Percentiles rank a stretch among this genome's conserved stretches.
Conservation (phyloP, 2,329 filamentous ascomycete species). For the Rhynchosporium graminicola region DNA sequence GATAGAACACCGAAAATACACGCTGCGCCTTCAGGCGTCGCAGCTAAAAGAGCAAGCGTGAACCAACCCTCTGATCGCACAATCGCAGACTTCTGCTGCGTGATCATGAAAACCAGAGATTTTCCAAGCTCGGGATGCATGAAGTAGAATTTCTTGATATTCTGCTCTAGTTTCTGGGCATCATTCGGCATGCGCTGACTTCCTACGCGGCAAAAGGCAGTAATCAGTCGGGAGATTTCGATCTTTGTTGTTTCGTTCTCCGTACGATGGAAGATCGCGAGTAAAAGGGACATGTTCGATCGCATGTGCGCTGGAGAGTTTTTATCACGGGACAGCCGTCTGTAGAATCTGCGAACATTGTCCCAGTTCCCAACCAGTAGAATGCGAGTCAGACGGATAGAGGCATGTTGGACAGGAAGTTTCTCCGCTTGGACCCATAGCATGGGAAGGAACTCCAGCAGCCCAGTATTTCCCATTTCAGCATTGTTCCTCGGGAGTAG, state of each 20-base stretch:
- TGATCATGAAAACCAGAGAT: constrained; percentile 8
- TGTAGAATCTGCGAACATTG: constrained; percentile 9
- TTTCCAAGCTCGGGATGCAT: neutral
- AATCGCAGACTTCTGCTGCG: constrained; percentile 2
- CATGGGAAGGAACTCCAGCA: constrained; percentile 1
- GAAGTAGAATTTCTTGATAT: constrained; percentile 2
- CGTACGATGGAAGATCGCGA: neutral
- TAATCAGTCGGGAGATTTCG: constrained; percentile 3
- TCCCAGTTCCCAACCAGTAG: constrained; percentile 4
- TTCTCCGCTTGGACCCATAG: neutral
- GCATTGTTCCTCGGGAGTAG: neutral
- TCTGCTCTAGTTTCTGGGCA: constrained; percentile 1
- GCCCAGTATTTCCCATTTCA: neutral
- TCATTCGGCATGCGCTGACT: neutral
- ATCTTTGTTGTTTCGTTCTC: constrained; percentile 3
- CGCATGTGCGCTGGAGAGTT: constrained; percentile 7
- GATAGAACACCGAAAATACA: neutral
- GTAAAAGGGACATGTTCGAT: constrained; percentile 5
- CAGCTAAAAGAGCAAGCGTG: neutral
- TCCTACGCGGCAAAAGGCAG: constrained; percentile 2
- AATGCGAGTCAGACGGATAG: constrained; percentile 2
- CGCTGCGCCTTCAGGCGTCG: neutral
- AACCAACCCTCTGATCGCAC: constrained; percentile 7
- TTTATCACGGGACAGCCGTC: constrained; percentile 4
- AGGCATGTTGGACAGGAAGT: neutral